Percentiles rank a stretch among this genome's conserved stretches.
Conservation (phyloP, 768 basidiomycete species). For the Leccinum uliginosum region DNA sequence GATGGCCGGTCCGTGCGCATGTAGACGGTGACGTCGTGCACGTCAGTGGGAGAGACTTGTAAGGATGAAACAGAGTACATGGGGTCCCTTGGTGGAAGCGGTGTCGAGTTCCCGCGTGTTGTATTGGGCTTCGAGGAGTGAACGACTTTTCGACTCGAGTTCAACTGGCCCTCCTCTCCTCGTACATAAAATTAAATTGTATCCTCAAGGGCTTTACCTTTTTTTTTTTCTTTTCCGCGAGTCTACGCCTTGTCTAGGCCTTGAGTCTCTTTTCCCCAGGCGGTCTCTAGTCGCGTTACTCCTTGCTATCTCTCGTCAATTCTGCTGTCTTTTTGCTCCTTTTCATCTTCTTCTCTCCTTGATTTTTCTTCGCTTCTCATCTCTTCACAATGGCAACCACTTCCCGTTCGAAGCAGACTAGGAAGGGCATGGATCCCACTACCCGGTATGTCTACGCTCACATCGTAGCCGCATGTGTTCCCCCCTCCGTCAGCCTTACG, state of each 20-base stretch:
- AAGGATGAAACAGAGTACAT: background rate
- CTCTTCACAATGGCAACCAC: constrained; percentile 53
- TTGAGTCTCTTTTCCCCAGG: constrained; percentile 17
- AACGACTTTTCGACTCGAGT: constrained; percentile 27
- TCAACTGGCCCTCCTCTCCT: too few species aligned
- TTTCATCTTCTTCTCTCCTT: constrained; percentile 27
- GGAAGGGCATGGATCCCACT: constrained; percentile 57
- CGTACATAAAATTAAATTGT: constrained; percentile 22
- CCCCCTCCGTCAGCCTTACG: constrained; percentile 6
- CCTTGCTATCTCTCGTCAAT: constrained; percentile 34
- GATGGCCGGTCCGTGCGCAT: background rate
- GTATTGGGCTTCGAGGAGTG: constrained; percentile 28
- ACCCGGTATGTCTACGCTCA: constrained; percentile 42
- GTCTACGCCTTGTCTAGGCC: constrained; percentile 16
- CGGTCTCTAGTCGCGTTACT: constrained; percentile 30
- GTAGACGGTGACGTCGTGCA: constrained; percentile 1
- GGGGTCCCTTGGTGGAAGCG: constrained; percentile 23
- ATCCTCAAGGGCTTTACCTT: constrained; percentile 21
- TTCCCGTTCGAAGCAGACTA: constrained; percentile 57
- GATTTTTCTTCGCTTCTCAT: constrained; percentile 23
- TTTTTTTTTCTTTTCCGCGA: constrained; percentile 14
- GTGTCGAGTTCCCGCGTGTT: constrained; percentile 31
- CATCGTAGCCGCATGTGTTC: constrained; percentile 13
- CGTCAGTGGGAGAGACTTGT: background rate
- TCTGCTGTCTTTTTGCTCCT: constrained; percentile 30